A percentile compares a stretch with the other conserved stretches of the same genome.
Evolutionary conservation across 371 early-diverging fungal genomes (phyloP).

Genomic region (Apophysomyces ossiformis): DNA sequence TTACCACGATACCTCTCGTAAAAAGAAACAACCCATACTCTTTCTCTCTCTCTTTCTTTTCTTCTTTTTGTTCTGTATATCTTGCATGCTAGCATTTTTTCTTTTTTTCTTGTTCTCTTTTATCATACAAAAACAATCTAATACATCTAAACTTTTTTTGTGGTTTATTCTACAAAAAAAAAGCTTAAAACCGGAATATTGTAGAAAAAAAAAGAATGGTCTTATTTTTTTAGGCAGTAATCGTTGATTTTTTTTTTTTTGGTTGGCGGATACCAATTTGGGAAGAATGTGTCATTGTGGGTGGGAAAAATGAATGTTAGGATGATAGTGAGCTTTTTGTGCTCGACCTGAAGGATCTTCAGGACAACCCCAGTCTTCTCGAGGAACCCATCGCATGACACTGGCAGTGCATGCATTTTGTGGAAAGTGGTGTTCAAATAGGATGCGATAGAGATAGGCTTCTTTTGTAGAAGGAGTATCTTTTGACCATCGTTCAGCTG

Average conservation of each 20-base stretch:
- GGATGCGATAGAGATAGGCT: constrained; percentile 91
- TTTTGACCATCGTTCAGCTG: constrained; percentile 75
- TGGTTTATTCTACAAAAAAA: no score
- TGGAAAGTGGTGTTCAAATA: constrained; percentile 94
- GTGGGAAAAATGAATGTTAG: no score
- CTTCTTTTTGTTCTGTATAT: background rate
- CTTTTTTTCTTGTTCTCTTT: background rate
- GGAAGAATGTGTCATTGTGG: no score
- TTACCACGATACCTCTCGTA: background rate
- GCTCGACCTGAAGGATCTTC: constrained; percentile 98
- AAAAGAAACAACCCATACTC: background rate
- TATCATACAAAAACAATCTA: no score
- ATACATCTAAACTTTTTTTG: no score
- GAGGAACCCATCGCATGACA: constrained; percentile 95
- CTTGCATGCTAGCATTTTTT: background rate
- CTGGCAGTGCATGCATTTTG: constrained; percentile 85
- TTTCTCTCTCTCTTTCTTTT: background rate
- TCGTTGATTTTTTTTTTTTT: no score
- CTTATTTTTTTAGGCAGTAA: no score
- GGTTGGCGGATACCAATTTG: no score
- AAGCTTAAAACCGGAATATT: no score
- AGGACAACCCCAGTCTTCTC: constrained; percentile 96
- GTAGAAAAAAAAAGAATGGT: no score
- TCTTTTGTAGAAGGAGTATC: constrained; percentile 96
- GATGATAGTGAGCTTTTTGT: constrained; percentile 75